A percentile compares a stretch with the other conserved stretches of the same genome.
Evolutionary conservation across 2,329 filamentous ascomycete genomes (phyloP).

Genomic region (Exophiala xenobiotica): DNA sequence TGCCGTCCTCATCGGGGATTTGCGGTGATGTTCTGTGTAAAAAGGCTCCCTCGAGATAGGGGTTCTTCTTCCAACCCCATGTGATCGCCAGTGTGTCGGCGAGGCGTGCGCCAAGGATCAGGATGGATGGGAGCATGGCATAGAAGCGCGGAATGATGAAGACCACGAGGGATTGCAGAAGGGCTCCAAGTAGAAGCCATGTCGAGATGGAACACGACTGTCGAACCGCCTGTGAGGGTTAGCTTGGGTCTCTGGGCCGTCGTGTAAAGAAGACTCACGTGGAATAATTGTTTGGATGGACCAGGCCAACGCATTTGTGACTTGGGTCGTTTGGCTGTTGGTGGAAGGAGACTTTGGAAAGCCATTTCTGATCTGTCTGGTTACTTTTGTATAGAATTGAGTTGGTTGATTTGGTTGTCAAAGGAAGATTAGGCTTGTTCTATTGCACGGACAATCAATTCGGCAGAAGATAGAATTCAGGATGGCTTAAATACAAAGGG

Average conservation of each 20-base stretch:
- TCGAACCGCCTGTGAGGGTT: constrained; percentile 26
- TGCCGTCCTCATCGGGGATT: constrained; percentile 38
- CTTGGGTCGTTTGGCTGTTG: constrained; percentile 13
- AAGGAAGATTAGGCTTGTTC: too few relatives aligned
- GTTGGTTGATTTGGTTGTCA: too few relatives aligned
- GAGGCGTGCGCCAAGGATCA: constrained; percentile 35
- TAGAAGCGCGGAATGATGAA: constrained; percentile 35
- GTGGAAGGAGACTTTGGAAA: constrained; percentile 14
- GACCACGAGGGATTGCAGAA: constrained; percentile 40
- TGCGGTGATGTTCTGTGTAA: constrained; percentile 39
- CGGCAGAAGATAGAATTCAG: too few relatives aligned
- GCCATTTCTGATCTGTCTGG: too few relatives aligned
- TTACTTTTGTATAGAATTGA: too few relatives aligned
- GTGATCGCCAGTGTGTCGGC: constrained; percentile 38
- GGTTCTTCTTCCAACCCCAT: constrained; percentile 38
- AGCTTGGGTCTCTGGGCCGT: not conserved
- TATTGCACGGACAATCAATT: too few relatives aligned
- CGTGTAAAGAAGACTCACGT: constrained; percentile 16
- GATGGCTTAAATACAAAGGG: too few relatives aligned
- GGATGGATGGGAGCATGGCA: constrained; percentile 37
- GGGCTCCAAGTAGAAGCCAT: constrained; percentile 43
- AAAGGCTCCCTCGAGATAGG: constrained; percentile 39
- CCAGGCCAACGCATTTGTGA: constrained; percentile 11
- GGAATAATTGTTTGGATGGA: not conserved
- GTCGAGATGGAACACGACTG: constrained; percentile 42